These are phyloP conservation scores for Rosa rugosa DNA, from an alignment of 306 rosid species.

Conservation along the genomic window DNA sequence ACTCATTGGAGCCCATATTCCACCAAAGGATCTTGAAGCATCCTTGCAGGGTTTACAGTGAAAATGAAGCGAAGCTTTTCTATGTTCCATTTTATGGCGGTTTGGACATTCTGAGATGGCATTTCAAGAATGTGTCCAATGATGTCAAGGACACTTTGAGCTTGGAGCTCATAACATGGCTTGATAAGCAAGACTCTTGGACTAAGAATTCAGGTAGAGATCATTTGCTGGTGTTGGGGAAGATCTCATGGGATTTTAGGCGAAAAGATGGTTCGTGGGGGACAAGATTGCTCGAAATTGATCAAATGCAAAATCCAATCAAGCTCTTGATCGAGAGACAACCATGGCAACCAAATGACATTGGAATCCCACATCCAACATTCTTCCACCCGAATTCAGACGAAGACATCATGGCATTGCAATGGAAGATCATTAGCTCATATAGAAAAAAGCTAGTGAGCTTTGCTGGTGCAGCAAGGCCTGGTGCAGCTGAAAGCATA, in stretches of 20 bases:
- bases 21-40: conserved; percentile 60
- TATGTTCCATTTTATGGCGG: conserved; percentile 79
- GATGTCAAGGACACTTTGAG: conserved; percentile 60
- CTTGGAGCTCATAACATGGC: conserved; percentile 61
- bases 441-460: conserved; percentile 43
- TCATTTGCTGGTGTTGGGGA: conserved; percentile 73
- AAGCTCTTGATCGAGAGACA: conserved; percentile 78
- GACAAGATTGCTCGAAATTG: conserved; percentile 55
- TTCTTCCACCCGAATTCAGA: conserved; percentile 72
- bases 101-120: conserved; percentile 66
- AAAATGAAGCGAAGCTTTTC: conserved; percentile 56
- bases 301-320: conserved; percentile 59
- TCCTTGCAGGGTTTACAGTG: conserved; percentile 60
- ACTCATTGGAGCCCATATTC: conserved; percentile 67
- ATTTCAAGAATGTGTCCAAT: conserved; percentile 66
- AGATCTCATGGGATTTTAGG: conserved; percentile 83
- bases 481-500: conserved; percentile 43
- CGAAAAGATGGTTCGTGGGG: conserved; percentile 55
- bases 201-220: conserved; percentile 54
- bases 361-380: conserved; percentile 77
- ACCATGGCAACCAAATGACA: conserved; percentile 74
- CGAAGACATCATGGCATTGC: conserved; percentile 58
- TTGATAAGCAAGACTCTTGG: conserved; percentile 52
- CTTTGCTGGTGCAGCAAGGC: conserved; percentile 65
- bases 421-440: conserved; percentile 44